Evolutionary conservation across 768 basidiomycete genomes (phyloP), one percentile per base, ranked within the genome.

Genomic region (Rhodotorula toruloides): DNA sequence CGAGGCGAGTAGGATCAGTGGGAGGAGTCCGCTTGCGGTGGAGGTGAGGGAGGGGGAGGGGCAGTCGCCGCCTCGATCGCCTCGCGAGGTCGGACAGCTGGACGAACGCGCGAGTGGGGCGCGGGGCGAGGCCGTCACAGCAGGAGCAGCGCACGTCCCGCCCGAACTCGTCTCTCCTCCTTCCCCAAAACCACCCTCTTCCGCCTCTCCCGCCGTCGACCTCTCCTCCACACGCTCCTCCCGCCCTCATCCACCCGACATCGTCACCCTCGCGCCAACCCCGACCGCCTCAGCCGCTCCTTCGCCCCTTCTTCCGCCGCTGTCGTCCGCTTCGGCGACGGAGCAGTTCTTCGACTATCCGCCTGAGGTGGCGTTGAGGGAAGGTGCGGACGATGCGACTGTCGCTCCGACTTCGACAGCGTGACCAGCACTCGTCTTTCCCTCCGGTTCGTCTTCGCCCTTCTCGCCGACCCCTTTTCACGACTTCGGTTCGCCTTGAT

Each of bases 221-320:
- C n/a, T 22, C 37, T 17, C 14, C 22, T 25, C 54, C 2, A 8
- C 9, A 13, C 19, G 5, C 29, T 11, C 54, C 40, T 4, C 54
- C 54, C 27, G 40, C 29, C 8, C 27, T 17, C 42, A 16, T 16
- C 42, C 42, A 9, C 42, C 42, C 42, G 42, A 3, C 29, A 55
- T 55, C 42, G 12, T 55, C 40, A 55, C 54, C 17, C 54, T 55
- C 17, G 54, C 54, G 3, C 54, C 54, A 16, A 55, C 54, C 5
- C 54, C 54, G 3, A 55, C 54, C 2, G 54, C 27, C 4, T 42
- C 40, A 27, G 54, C 54, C 11, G 54, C 54, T n/a, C 54, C 54
- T 5, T 19, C 16, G 14, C 54, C 54, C 13, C 36, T 54, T 12
- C 14, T 54, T 12, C 40, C 29, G 3, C 17, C 54, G 10, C n/a